Evolutionary conservation across 2,329 filamentous ascomycete species (phyloP), one percentile per base, ranked within the genome.

Genomic region (Exophiala spinifera): DNA sequence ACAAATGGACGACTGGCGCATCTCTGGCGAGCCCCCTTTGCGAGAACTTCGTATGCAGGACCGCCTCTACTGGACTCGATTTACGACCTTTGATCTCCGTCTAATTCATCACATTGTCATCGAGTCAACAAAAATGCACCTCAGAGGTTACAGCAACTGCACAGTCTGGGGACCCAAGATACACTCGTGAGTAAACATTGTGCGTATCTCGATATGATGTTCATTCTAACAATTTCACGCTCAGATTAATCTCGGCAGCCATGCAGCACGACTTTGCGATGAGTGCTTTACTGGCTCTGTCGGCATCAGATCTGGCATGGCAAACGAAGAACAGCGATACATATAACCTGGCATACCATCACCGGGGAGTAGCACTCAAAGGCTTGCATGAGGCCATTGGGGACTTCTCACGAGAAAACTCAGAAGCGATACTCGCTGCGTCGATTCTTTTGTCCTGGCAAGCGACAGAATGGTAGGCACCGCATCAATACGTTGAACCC

Each of bases 381-480:
- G 92, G 92, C 2, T 76, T 97, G 45, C 90, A 96, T 66, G 87
- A 91, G 66, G 90, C 91, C 23, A 91, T 97, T 63, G 84, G 85
- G 42, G 80, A 81, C 17, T 96, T 97, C 72, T 95, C 88, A 2
- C 85, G 84, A 64, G 84, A 87, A 49, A 95, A 91, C 57, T 92
- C 90, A 1, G 92, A 99, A 72, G 91, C 91, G 40, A 86, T 96
- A 59, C 80, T 99, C 51, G 92, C 91, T 21, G 89, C 91, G 28
- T 96, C 92, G 21, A 84, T 96, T 42, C 82, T 97, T 45, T 80
- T 99, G 46, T 95, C 91, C 34, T 97, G 94, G 91, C 92, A 97
- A 75, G 89, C 90, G 52, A 94, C 87, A 56, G 92, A 97, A 76
- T 97, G 91, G 92, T 95, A 80, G 78, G 86, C 76, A 67, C 37